Conservation (phyloP, 108 stramenopile genomes). For the Asterionellopsis glacialis region DNA sequence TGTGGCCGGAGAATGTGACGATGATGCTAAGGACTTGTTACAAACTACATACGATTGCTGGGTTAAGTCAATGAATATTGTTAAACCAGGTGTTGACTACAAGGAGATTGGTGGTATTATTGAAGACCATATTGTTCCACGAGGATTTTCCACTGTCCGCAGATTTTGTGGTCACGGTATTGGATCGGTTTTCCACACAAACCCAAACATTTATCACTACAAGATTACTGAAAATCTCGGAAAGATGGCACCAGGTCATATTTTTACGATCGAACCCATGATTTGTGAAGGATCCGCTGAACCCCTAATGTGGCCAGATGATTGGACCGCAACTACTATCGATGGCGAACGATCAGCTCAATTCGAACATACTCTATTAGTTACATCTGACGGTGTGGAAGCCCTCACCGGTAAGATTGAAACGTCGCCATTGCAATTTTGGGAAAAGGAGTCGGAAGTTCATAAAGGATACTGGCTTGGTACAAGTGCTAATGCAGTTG, state of each 20-base stretch:
- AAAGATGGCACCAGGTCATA: conserved; percentile 90
- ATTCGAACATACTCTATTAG: conserved; percentile 90
- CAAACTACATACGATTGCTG: conserved; percentile 90
- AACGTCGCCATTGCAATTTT: conserved; percentile 75
- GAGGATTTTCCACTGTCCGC: conserved; percentile 75
- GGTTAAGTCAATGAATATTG: conserved; percentile 65
- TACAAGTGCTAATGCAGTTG: conserved; percentile 44
- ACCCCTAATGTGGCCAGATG: conserved; percentile 88
- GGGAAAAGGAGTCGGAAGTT: conserved; percentile 78
- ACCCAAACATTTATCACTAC: conserved; percentile 95
- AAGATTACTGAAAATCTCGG: conserved; percentile 85
- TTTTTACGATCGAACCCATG: conserved; percentile 99
- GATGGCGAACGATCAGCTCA: conserved; percentile 89
- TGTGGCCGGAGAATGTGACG: conserved; percentile 68
- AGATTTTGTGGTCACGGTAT: conserved; percentile 98
- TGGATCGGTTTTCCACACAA: conserved; percentile 88
- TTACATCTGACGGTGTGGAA: conserved; percentile 87
- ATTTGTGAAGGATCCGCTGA: conserved; percentile 89
- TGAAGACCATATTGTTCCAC: conserved; percentile 64
- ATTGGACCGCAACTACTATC: conserved; percentile 93
- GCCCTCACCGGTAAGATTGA: conserved; percentile 84
- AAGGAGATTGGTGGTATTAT: conserved; percentile 93
- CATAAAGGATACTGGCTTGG: conserved; percentile 79
- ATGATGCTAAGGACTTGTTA: conserved; percentile 49
- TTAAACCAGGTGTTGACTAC: conserved; percentile 81